phyloP scores from a whole-genome alignment of 2,329 filamentous ascomycete species.

The Teratosphaeria nubilosa region DNA sequence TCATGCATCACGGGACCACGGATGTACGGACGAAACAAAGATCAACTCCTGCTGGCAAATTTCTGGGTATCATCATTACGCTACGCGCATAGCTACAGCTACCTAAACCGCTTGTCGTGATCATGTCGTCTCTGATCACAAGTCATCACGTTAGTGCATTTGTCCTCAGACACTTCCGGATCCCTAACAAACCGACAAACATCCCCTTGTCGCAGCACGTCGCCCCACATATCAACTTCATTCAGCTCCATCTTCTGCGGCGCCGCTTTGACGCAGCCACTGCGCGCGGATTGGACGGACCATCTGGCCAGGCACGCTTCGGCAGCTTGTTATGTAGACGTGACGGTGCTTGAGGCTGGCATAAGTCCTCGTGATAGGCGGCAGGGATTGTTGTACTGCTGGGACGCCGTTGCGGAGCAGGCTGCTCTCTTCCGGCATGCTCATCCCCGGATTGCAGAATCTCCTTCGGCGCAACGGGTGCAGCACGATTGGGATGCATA shows the following conservation, averaged over 20 bases:
- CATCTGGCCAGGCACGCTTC: background rate
- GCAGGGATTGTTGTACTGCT: background rate
- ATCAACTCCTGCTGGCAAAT: too few species aligned
- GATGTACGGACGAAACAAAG: too few species aligned
- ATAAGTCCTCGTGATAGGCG: background rate
- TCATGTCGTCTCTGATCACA: background rate
- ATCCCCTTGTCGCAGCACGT: background rate
- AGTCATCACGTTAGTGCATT: background rate
- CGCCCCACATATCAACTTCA: background rate
- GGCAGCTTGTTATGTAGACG: background rate
- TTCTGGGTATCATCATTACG: too few species aligned
- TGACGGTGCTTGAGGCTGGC: background rate
- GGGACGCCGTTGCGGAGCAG: background rate
- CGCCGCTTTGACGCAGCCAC: background rate
- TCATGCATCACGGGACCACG: too few species aligned
- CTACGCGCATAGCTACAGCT: too few species aligned
- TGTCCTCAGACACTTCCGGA: background rate
- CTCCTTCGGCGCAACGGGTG: background rate
- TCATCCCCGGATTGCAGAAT: background rate
- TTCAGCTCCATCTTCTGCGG: background rate
- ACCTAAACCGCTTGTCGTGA: background rate
- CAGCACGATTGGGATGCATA: background rate
- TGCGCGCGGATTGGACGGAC: background rate
- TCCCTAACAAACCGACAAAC: background rate
- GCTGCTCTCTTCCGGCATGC: background rate